Conservation (phyloP, 2,329 filamentous ascomycete genomes). For the Rachicladosporium sp. region DNA sequence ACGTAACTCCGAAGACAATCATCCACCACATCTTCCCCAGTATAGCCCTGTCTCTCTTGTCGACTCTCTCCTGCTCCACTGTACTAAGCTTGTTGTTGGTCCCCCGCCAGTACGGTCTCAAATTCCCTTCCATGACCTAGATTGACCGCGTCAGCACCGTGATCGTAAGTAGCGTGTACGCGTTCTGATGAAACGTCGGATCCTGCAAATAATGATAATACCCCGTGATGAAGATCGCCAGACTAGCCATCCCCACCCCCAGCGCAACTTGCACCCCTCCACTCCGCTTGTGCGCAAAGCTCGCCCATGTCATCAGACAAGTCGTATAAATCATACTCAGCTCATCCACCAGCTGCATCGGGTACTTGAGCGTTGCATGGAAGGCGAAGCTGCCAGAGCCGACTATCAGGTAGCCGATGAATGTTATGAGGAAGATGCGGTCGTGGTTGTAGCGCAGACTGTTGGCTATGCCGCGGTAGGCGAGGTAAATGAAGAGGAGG, state of each 20-base stretch:
- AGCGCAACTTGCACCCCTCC: slow-evolving; percentile 39
- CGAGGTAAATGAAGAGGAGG: slow-evolving; percentile 66
- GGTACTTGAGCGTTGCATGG: slow-evolving; percentile 54
- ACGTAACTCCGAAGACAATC: slow-evolving; percentile 52
- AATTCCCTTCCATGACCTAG: slow-evolving; percentile 40
- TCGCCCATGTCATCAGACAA: slow-evolving; percentile 58
- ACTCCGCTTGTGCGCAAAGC: slow-evolving; percentile 58
- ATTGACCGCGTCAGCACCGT: slow-evolving; percentile 50
- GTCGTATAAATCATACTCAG: slow-evolving; percentile 63
- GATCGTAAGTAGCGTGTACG: slow-evolving; percentile 60
- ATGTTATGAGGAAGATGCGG: slow-evolving; percentile 58
- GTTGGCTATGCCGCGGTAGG: slow-evolving; percentile 60
- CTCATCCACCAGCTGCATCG: slow-evolving; percentile 60
- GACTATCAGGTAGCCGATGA: slow-evolving; percentile 49
- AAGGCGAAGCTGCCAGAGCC: slow-evolving; percentile 52
- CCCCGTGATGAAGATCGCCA: slow-evolving; percentile 56
- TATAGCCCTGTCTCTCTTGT: slow-evolving; percentile 41
- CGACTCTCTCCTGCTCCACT: slow-evolving; percentile 8
- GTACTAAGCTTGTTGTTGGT: too few species aligned
- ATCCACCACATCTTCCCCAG: slow-evolving; percentile 64
- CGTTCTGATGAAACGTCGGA: slow-evolving; percentile 70
- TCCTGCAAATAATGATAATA: slow-evolving; percentile 75
- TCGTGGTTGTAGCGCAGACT: slow-evolving; percentile 64
- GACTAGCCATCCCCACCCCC: slow-evolving; percentile 41
- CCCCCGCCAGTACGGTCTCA: slow-evolving; percentile 42